These are phyloP conservation scores for Phytopythium chamaehyphon DNA, from an alignment of 352 stramenopile genomes.

Conservation along the genomic window DNA sequence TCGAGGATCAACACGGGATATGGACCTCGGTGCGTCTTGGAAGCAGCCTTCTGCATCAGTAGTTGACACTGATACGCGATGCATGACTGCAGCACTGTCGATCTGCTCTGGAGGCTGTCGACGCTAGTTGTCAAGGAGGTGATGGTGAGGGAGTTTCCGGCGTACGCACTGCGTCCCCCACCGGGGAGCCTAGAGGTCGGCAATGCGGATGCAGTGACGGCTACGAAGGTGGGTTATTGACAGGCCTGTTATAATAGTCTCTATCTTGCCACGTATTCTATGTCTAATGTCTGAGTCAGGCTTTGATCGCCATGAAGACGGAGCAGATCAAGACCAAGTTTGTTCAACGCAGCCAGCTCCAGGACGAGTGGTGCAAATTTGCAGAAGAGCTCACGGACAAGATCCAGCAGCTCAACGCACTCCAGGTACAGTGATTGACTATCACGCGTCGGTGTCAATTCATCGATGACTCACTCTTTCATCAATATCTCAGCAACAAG, in stretches of 20 bases:
- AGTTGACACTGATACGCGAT: neutral
- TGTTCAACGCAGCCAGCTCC: constrained; percentile 24
- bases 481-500: constrained; percentile 20
- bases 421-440: constrained; percentile 16
- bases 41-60: neutral
- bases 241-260: no score
- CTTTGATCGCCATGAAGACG: constrained; percentile 40
- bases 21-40: constrained; percentile 28
- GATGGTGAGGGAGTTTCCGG: constrained; percentile 15
- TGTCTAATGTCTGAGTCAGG: constrained; percentile 9
- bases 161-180: constrained; percentile 8
- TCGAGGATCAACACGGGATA: constrained; percentile 49
- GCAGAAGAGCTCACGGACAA: constrained; percentile 23
- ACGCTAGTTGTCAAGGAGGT: constrained; percentile 32
- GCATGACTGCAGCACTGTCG: constrained; percentile 26
- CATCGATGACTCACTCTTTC: neutral
- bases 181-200: neutral
- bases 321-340: constrained; percentile 34
- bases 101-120: constrained; percentile 50
- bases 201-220: constrained; percentile 8
- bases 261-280: no score
- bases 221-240: constrained; percentile 12
- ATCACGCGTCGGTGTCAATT: neutral
- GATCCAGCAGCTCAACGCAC: constrained; percentile 29
- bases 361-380: constrained; percentile 39